Evolutionary conservation across 169 alveolate species (phyloP), one percentile per base, ranked within the genome.

Genomic region (Plasmodium relictum): DNA sequence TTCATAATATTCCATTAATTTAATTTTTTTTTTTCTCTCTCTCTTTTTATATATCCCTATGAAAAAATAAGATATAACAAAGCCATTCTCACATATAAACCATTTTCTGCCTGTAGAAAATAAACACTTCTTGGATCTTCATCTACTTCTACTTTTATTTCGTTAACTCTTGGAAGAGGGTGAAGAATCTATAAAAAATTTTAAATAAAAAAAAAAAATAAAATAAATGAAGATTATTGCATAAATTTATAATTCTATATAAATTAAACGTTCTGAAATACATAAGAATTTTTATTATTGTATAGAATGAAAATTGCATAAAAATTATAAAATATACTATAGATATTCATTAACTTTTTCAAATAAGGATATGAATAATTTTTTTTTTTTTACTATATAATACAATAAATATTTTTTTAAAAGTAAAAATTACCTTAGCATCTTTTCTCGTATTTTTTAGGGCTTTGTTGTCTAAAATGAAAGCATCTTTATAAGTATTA

Each of bases 81-180:
- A 31, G 97, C 97, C 97, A 95, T 95, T 20, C 97, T 69, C 74
- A 95, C 95, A 73, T 92, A 95, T 56, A 95, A 88, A 2, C 97
- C 97, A 74, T 95, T 95, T 54, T 95, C 88, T 10, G 97, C 97
- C 92, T 95, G 97, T 26, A 87, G 59, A 56, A 95, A 95, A 93
- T 93, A 95, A 4, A 94, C 94, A 39, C 94, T 89, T 52, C 93
- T 73, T 10, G 74, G 90, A 63, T 93, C 93, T 16, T 50, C 31
- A 71, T 95, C 97, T 37, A 95, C 93, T 5, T 92, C 96, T 5
- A 80, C 58, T 14, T 94, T 86, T 62, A 95, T 71, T 92, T 95
- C 97, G 62, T 89, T 92, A 50, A 93, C 92, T 61, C 97, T 94
- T 42, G 97, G 97, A 18, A 95, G 94, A 14, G 97, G 97, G 62